Base-by-base conservation (phyloP, 805 yeast species). In the Cyberlindnera samutprakarnensis region DNA sequence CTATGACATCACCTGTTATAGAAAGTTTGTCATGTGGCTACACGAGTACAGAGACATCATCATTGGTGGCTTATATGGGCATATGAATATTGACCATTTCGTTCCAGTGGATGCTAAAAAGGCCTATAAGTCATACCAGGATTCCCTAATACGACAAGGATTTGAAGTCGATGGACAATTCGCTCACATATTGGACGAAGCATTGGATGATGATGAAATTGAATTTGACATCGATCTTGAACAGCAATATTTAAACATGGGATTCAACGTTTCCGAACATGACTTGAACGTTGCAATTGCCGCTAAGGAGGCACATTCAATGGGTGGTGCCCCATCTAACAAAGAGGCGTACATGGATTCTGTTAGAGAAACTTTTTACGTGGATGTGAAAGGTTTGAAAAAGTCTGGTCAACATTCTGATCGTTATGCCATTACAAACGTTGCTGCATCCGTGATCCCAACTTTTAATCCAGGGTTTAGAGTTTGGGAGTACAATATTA, bases 71-170 rank as follows among this genome's bases (percentile, higher is more conserved):
- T 58, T 85, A 19, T 85, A 71, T 53, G 95, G 95, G 0, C 95
- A 85, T 52, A 85, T 85, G 95, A 85, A 85, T 55, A 64, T 84
- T 33, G 95, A 86, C 51, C 95, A 85, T 58, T 84, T 81, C 52
- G 66, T 82, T 27, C 86, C 94, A 0, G 61, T 80, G 38, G 90
- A 85, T 57, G 68, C 85, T 2, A 68, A 66, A 29, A 70, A 72
- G 42, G 84, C 92, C 1, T 77, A 82, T 61, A 64, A 66, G 37
- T 68, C 49, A 7, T 35, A 42, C 25, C 38, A 34, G 24, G 27
- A 22, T 7, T 32, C 45, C 7, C 21, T 44, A 11, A 26, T 41
- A 13, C 46, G 46, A 14, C 41, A 54, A 16, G 61, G 59, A 3
- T 47, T 44, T 12, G 58, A 52, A 2, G 52, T 53, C 7, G 53